Conservation (phyloP, 768 basidiomycete species). For the Termitomyces sp. region DNA sequence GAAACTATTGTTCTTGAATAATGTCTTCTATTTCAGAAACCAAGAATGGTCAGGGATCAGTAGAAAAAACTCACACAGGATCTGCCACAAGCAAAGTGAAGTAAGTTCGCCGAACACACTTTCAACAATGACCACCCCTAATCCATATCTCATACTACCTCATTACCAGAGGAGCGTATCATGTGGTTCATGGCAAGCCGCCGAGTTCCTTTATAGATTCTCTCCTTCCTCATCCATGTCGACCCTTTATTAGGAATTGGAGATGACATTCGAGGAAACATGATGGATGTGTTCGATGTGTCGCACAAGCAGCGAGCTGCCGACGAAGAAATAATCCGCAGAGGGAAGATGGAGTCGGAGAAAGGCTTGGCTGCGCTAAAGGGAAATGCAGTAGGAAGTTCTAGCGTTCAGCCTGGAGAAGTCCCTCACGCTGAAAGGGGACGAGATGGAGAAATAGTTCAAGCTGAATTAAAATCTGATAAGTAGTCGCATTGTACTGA, state of each 20-base stretch:
- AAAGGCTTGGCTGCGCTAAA: conserved; percentile 31
- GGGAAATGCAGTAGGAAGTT: background rate
- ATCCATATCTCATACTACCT: too few relatives aligned
- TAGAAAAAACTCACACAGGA: background rate
- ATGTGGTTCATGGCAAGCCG: conserved; percentile 2
- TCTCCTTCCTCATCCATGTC: too few relatives aligned
- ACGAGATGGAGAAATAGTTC: too few relatives aligned
- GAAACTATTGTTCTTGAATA: too few relatives aligned
- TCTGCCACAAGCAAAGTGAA: background rate
- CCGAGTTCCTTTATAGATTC: too few relatives aligned
- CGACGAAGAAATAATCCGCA: conserved; percentile 31
- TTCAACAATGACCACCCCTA: too few relatives aligned
- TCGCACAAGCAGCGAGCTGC: conserved; percentile 21
- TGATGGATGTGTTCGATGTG: conserved; percentile 37
- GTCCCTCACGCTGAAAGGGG: background rate
- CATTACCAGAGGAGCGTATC: background rate
- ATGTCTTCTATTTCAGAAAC: background rate
- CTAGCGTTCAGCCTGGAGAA: background rate
- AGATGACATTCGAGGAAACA: conserved; percentile 41
- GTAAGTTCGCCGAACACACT: background rate
- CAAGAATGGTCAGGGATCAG: background rate
- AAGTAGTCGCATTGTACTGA: too few relatives aligned
- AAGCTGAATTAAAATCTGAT: too few relatives aligned
- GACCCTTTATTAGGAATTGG: conserved; percentile 30
- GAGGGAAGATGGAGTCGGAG: conserved; percentile 38